These are phyloP conservation scores for Cymbomonas tetramitiformis DNA, from an alignment of 139 green algal species.

Conservation along the genomic window DNA sequence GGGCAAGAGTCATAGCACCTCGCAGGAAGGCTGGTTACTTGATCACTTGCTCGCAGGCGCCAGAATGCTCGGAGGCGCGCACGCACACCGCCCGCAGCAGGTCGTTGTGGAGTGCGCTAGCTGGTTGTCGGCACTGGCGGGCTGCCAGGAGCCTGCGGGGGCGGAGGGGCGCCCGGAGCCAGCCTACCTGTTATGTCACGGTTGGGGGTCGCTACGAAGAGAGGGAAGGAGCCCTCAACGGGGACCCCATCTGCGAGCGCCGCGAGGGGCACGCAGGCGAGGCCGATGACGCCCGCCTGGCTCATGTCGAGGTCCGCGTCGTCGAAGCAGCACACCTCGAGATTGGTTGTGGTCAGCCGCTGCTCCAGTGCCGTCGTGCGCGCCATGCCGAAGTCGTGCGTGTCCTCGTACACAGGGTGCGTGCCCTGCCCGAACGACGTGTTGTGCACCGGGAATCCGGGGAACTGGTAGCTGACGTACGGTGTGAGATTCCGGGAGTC, in stretches of 20 bases:
- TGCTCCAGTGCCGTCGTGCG: neutral
- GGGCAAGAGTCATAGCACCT: no score
- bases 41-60: no score
- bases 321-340: slow-evolving; percentile 7
- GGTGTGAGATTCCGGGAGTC: neutral
- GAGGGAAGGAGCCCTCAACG: neutral
- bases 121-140: no score
- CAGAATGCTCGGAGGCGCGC: no score
- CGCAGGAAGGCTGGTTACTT: no score
- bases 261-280: neutral
- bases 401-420: neutral
- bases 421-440: neutral
- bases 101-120: no score
- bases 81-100: no score
- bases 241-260: neutral
- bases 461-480: slow-evolving; percentile 9
- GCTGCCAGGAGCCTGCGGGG: no score
- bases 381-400: neutral
- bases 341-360: neutral
- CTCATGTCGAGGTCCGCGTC: slow-evolving; percentile 9
- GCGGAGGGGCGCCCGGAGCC: no score
- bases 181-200: no score
- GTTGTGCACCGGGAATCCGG: slow-evolving; percentile 1
- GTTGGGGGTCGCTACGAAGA: no score
- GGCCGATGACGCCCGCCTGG: slow-evolving; percentile 1